Conservation (phyloP, 208 protist species). For the Porcisia hertigi region DNA sequence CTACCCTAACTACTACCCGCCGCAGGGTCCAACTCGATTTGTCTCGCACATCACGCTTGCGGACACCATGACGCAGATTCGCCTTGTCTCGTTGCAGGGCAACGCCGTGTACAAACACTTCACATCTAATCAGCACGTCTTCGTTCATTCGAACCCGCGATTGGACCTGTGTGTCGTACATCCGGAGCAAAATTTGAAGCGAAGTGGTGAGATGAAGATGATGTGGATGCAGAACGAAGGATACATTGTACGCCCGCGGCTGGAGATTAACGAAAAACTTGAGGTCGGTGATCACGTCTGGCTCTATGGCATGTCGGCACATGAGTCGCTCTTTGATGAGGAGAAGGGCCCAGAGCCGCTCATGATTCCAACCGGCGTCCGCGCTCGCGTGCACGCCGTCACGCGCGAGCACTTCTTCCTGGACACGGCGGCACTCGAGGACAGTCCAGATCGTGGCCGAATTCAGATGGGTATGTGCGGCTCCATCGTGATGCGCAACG, state of each 20-base stretch:
- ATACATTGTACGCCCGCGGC: constrained; percentile 72
- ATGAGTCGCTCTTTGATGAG: constrained; percentile 90
- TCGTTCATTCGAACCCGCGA: constrained; percentile 84
- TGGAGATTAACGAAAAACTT: constrained; percentile 76
- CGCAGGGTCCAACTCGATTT: constrained; percentile 80
- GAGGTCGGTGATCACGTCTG: constrained; percentile 86
- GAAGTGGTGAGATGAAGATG: constrained; percentile 92
- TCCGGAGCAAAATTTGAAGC: constrained; percentile 86
- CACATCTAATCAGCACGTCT: constrained; percentile 90
- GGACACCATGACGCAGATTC: constrained; percentile 88
- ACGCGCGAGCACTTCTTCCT: constrained; percentile 91
- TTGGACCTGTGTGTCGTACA: constrained; percentile 89
- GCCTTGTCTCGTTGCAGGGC: constrained; percentile 79
- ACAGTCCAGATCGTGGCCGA: constrained; percentile 48
- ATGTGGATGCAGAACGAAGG: constrained; percentile 93
- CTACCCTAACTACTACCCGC: constrained; percentile 91
- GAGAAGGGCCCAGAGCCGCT: constrained; percentile 83
- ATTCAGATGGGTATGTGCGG: constrained; percentile 93
- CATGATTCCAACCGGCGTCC: constrained; percentile 89
- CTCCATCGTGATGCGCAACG: constrained; percentile 86
- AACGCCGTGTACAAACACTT: constrained; percentile 88
- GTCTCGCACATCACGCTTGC: constrained; percentile 86
- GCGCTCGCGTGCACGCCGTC: constrained; percentile 71
- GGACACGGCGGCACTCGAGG: constrained; percentile 78
- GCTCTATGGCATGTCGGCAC: constrained; percentile 90